phyloP scores from a whole-genome alignment of 2,329 filamentous ascomycete species.

The Thielaviopsis populi region DNA sequence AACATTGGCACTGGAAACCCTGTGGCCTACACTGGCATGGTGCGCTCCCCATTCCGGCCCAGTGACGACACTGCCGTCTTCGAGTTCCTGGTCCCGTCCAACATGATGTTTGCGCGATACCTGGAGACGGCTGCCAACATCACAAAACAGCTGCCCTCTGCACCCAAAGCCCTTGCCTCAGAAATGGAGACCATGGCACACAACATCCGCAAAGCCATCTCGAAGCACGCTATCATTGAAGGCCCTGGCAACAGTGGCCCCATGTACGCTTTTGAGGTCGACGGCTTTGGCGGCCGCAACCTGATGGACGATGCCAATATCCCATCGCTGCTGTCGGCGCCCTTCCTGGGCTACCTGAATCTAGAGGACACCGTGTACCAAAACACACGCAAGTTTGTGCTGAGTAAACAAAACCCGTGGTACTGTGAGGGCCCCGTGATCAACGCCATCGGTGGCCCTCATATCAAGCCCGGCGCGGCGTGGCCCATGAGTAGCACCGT shows the following conservation, averaged over 20 bases:
- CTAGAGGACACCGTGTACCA: conserved; percentile 52
- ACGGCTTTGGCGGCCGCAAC: conserved; percentile 52
- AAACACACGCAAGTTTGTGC: conserved; percentile 65
- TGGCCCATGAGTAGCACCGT: conserved; percentile 45
- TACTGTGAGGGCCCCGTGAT: conserved; percentile 53
- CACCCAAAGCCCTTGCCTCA: conserved; percentile 35
- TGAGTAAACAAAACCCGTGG: conserved; percentile 65
- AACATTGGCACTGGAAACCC: conserved; percentile 58
- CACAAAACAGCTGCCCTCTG: conserved; percentile 39
- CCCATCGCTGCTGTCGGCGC: conserved; percentile 48
- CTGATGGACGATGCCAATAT: conserved; percentile 63
- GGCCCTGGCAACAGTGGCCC: conserved; percentile 32
- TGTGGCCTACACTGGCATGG: conserved; percentile 58
- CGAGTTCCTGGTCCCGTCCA: conserved; percentile 78
- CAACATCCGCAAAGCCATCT: conserved; percentile 52
- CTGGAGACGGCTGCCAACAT: conserved; percentile 34
- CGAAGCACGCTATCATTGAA: conserved; percentile 51
- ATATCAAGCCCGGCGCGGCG: conserved; percentile 44
- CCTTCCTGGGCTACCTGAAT: conserved; percentile 46
- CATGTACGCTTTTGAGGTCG: conserved; percentile 64
- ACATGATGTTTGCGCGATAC: conserved; percentile 65
- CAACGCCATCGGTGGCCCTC: conserved; percentile 54
- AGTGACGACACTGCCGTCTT: conserved; percentile 78
- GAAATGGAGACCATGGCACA: conserved; percentile 43
- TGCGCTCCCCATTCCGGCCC: conserved; percentile 78